A percentile compares a stretch with the other conserved stretches of the same genome.
Evolutionary conservation across 139 green algal genomes (phyloP).

Genomic region (Picochlorum sp.): DNA sequence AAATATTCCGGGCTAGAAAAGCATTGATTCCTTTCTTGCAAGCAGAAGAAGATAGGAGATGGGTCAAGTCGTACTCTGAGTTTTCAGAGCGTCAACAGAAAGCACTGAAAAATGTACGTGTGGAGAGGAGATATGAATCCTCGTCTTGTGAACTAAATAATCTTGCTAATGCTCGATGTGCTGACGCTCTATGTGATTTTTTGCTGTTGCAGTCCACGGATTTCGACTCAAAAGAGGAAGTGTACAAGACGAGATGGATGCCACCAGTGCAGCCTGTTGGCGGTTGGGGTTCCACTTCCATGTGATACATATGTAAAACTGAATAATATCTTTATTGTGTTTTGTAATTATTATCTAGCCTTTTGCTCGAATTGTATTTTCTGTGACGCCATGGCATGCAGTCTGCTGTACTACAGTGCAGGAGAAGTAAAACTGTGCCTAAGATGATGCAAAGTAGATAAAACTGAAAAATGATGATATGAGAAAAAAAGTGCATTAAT

Average conservation of each 20-base stretch:
- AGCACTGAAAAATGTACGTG: too few species aligned
- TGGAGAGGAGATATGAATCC: too few species aligned
- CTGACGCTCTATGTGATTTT: not conserved
- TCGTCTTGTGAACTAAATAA: not conserved
- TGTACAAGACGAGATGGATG: conserved; percentile 53
- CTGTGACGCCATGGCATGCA: too few species aligned
- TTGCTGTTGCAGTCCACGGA: conserved; percentile 32
- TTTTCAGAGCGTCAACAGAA: conserved; percentile 1
- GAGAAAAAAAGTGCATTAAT: too few species aligned
- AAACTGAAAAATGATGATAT: too few species aligned
- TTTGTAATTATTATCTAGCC: not conserved
- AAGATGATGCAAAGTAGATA: too few species aligned
- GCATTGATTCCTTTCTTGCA: conserved; percentile 57
- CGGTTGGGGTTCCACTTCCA: conserved; percentile 23
- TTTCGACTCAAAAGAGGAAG: conserved; percentile 55
- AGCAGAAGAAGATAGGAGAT: conserved; percentile 66
- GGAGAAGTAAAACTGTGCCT: too few species aligned
- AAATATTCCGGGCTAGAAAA: conserved; percentile 34
- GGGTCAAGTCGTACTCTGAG: conserved; percentile 25
- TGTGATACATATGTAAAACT: not conserved
- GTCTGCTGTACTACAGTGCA: too few species aligned
- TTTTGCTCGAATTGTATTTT: not conserved
- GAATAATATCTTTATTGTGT: not conserved
- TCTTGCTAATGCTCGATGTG: not conserved
- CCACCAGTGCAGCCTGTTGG: conserved; percentile 34